These are phyloP conservation scores for Ephemerocybe angulata DNA, from an alignment of 768 basidiomycete species.

Conservation along the genomic window DNA sequence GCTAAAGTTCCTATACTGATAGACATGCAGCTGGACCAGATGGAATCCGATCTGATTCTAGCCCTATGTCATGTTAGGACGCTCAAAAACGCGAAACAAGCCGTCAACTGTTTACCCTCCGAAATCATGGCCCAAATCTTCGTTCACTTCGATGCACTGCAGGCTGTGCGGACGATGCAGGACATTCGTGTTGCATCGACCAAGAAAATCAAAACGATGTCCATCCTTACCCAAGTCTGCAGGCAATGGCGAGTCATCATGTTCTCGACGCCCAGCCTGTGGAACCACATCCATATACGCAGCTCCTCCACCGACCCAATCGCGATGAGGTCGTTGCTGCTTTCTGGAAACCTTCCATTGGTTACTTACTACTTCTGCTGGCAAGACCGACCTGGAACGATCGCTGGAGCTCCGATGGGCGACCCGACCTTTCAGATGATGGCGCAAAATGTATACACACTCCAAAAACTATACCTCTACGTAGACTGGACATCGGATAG, in stretches of 20 bases:
- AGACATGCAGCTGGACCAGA: conserved; percentile 1
- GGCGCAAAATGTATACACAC: neutral
- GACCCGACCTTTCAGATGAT: neutral
- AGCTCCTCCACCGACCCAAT: neutral
- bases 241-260: conserved; percentile 9
- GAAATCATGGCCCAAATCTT: conserved; percentile 12
- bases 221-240: conserved; percentile 8
- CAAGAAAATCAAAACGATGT: conserved; percentile 5
- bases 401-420: neutral
- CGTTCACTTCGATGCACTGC: neutral
- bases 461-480: neutral
- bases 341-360: conserved; percentile 14
- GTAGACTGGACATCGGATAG: neutral
- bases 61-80: conserved; percentile 8
- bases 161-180: neutral
- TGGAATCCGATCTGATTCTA: neutral
- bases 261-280: conserved; percentile 8
- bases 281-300: conserved; percentile 5
- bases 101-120: neutral
- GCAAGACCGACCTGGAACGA: too few species aligned
- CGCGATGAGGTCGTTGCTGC: neutral
- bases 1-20: too few species aligned
- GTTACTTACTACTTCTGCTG: neutral
- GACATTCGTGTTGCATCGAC: conserved; percentile 2
- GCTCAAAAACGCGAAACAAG: neutral